Base-by-base conservation (phyloP, 2,329 filamentous ascomycete genomes). In the Aspergillus neoniger region DNA sequence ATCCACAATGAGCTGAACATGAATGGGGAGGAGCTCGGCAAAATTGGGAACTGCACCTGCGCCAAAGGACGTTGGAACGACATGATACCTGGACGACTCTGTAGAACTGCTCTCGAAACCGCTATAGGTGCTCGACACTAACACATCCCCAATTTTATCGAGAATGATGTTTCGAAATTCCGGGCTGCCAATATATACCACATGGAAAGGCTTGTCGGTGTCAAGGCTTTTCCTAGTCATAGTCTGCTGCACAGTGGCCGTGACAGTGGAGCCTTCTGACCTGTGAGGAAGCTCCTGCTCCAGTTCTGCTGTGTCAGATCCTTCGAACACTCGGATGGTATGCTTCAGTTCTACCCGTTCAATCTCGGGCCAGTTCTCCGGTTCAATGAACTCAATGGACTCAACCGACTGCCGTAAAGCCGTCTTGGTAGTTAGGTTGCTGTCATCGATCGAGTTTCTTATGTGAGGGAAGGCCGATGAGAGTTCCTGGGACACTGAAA, bases 11-110 rank as follows among this genome's bases (percentile, higher is more conserved):
- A 82, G 73, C 62, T 81, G 79, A 15, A 80, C 74, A 69, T 77
- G 76, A 50, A 77, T 80, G 30, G 78, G 79, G 25, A 82, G 76
- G 25, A 82, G 76, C 53, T 82, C 79, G 14, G 80, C 80, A 67
- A 79, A 79, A 43, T 80, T 80, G 6, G 80, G 76, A 36, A 77
- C 70, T 28, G 77, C 72, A 21, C 76, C 79, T 38, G 75, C 73
- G 49, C 79, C 80, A 66, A 79, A 81, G 0, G 79, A 79, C 9
- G 80, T 79, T 10, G 80, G 80, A 38, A 82, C 76, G 58, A 82
- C 76, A 67, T 81, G 80, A 63, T 79, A 82, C 47, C 78, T 75
- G 38, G 79, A 79, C 15, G 78, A 77, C 55, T 79, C 75, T 19
- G 72, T 67, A 19, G 72, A 77, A 64, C 72, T 74, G 38, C 67